phyloP scores from a whole-genome alignment of 2,329 filamentous ascomycete species.

The Botryotinia convoluta region DNA sequence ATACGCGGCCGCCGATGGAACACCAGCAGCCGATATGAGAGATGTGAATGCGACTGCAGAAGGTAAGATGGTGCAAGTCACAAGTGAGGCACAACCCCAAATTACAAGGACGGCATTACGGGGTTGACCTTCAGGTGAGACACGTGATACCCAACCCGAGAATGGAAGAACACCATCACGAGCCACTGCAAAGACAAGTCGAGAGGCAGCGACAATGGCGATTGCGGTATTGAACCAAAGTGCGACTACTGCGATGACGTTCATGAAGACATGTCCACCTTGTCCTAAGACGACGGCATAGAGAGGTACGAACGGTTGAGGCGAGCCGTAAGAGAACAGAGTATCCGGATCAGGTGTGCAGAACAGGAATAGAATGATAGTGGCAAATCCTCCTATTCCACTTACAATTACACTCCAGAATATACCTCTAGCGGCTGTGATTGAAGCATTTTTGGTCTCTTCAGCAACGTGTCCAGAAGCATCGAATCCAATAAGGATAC shows the following conservation, averaged over 20 bases:
- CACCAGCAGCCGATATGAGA: constrained; percentile 23
- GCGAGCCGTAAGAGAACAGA: constrained; percentile 20
- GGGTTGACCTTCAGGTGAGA: constrained; percentile 23
- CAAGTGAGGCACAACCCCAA: constrained; percentile 19
- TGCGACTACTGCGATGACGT: constrained; percentile 22
- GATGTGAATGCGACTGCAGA: constrained; percentile 24
- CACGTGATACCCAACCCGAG: constrained; percentile 19
- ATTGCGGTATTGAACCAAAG: constrained; percentile 25
- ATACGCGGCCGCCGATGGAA: constrained; percentile 24
- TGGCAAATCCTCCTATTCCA: constrained; percentile 22
- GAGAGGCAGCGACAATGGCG: constrained; percentile 23
- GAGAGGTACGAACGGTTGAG: constrained; percentile 24
- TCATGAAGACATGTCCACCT: constrained; percentile 22
- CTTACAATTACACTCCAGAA: constrained; percentile 25
- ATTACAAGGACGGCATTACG: constrained; percentile 24
- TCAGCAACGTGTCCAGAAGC: constrained; percentile 26
- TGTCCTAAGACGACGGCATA: constrained; percentile 23
- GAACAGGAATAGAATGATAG: constrained; percentile 24
- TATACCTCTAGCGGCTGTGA: constrained; percentile 24
- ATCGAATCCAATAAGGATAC: constrained; percentile 24
- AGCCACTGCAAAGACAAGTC: constrained; percentile 25
- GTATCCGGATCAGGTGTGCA: constrained; percentile 24
- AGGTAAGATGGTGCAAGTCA: constrained; percentile 23
- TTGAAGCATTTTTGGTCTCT: constrained; percentile 23
- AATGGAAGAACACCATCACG: constrained; percentile 24